Evolutionary conservation across 495 filamentous ascomycete genomes (phyloP), one percentile per base, ranked within the genome.

Genomic region (Aspergillus panamensis): DNA sequence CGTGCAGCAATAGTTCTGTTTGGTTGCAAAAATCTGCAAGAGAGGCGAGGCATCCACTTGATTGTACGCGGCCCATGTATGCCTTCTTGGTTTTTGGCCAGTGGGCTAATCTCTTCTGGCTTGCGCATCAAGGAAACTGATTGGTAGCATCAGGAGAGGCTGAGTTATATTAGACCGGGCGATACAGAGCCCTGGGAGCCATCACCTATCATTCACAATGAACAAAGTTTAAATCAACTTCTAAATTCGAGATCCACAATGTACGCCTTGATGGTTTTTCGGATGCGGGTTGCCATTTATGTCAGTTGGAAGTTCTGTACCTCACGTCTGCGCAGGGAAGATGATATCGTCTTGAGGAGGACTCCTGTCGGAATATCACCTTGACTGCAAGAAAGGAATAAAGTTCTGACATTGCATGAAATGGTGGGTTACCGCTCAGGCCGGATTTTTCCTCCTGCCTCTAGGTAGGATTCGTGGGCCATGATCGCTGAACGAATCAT

Each of bases 401-500:
- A 47, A 55, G 51, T 60, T 55, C 58, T 55, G 58, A 60, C 51
- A 44, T 33, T 45, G 51, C 58, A 55, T 54, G 19, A 10, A 10
- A 10, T 29, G 25, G 6, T 53, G 20, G 12, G 30, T 21, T 45
- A 21, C 42, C 42, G 8, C 42, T 20, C 42, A 17, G 16, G 5
- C 42, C 16, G 6, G 43, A 35, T 20, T 32, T 32, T n/a, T 35
- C n/a, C 17, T 51, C 31, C 13, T 19, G 9, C 42, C 42, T 16
- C 17, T 8, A 10, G 1, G 42, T 8, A 10, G 1, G 42, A 45
- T 6, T 19, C 19, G 6, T 20, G 17, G 5, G 37, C 37, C 37
- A 3, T 45, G 42, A 45, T 45, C 16, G n/a, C 42, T 7, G 6
- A 45, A 19, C 37, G 37, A 14, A 40, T 25, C 25, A 25, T 39